phyloP scores from a whole-genome alignment of 768 basidiomycete species.

The Filobasidium floriforme region DNA sequence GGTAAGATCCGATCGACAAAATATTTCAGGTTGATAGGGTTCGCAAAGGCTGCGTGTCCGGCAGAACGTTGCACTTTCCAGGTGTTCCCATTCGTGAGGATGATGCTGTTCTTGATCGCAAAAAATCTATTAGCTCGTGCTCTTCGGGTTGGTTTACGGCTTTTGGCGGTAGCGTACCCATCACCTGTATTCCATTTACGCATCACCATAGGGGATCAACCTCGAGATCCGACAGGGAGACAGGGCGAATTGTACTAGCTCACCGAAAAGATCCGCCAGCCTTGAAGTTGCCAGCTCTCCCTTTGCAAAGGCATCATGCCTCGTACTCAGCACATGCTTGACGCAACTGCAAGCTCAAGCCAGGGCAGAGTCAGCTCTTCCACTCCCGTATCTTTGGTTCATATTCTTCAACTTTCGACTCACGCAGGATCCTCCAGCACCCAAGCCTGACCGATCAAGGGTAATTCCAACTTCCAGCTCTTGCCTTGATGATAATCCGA shows the following conservation, averaged over 20 bases:
- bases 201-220: too few relatives aligned
- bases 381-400: too few relatives aligned
- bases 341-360: slow-evolving; percentile 21
- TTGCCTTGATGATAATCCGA: slow-evolving; percentile 16
- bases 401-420: too few relatives aligned
- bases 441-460: slow-evolving; percentile 20
- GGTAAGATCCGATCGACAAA: slow-evolving; percentile 25
- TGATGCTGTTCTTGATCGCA: slow-evolving; percentile 20
- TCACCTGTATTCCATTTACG: slow-evolving; percentile 11
- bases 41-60: slow-evolving; percentile 23
- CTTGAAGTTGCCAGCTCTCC: slow-evolving; percentile 20
- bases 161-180: slow-evolving; percentile 12
- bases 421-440: slow-evolving; percentile 31
- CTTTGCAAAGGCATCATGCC: slow-evolving; percentile 26
- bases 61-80: slow-evolving; percentile 31
- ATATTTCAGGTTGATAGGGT: slow-evolving; percentile 17
- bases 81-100: slow-evolving; percentile 22
- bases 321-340: slow-evolving; percentile 28
- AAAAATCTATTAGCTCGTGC: neutral
- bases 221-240: neutral
- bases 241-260: neutral
- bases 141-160: neutral
- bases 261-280: slow-evolving; percentile 28
- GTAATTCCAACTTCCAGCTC: slow-evolving; percentile 22
- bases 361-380: too few relatives aligned